Base-by-base conservation (phyloP, 2,329 filamentous ascomycete species). In the Chaetothyriales sp. region DNA sequence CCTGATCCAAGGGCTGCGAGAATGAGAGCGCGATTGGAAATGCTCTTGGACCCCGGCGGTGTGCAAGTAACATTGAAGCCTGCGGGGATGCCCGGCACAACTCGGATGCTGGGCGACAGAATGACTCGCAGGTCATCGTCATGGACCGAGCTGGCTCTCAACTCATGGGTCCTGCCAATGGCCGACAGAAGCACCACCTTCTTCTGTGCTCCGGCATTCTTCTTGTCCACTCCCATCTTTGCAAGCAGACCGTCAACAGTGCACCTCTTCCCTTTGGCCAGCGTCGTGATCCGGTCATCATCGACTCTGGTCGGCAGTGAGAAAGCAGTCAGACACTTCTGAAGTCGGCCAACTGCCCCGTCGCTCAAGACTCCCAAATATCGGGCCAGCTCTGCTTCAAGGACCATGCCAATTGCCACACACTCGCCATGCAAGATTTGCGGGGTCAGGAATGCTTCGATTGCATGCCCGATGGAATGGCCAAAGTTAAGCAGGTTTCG, bases 221-320 rank as follows among this genome's bases (percentile, higher is more conserved):
- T 98, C 77, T 98, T 98, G 70, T 98, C 92, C 7, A 98, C 84
- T 0, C 84, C 88, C 92, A 98, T 98, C 65, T 94, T 94, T 58
- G 83, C 77, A 51, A 98, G 75, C 48, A 98, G 69, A 36, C 84
- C 77, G 59, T 95, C 86, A 2, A 95, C 86, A 0, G 85, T 83
- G 64, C 92, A 98, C 57, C 79, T 75, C 68, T 94, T 95, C 49
- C 84, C 86, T 1, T 87, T 89, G 3, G 87, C 89, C 55, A 92
- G 71, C 61, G 83, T 86, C 44, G 83, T 77, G 44, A 98, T 82
- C 26, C 81, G 80, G 65, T 88, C 85, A 68, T 98, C 89, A 36
- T 83, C 76, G 7, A 95, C 68, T 0, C 87, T 88, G 3, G 84
- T 92, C 1, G 92, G 92, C 45, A 98, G 72, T 45, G 85, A 86